Evolutionary conservation across 768 basidiomycete species (phyloP).

Genomic region (Rhodosporidiobolus sp.): DNA sequence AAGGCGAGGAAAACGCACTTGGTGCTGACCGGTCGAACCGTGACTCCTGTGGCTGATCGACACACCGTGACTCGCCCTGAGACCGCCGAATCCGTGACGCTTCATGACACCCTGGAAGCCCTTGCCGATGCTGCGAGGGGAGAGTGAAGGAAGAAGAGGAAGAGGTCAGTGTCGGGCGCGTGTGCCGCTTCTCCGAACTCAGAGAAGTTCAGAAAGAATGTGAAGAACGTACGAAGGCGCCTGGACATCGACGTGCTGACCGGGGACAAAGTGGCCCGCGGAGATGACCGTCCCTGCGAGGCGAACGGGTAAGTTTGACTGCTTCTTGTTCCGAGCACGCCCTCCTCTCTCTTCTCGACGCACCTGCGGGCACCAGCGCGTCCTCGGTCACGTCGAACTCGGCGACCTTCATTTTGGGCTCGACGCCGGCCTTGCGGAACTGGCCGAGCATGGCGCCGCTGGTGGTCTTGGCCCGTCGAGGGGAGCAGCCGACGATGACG

Average conservation of each 20-base stretch:
- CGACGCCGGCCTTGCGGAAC: constrained; percentile 74
- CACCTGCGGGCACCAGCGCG: constrained; percentile 84
- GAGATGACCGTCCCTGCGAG: constrained; percentile 75
- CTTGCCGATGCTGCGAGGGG: constrained; percentile 77
- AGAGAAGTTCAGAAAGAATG: too few species aligned
- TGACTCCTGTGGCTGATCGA: constrained; percentile 88
- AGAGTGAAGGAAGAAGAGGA: not conserved
- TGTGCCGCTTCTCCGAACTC: too few species aligned
- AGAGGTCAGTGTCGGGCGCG: too few species aligned
- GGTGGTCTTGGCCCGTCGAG: constrained; percentile 65
- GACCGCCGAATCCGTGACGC: constrained; percentile 85
- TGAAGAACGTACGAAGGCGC: constrained; percentile 78
- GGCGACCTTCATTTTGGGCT: constrained; percentile 76
- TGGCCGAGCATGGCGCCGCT: constrained; percentile 75
- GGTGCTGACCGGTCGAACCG: constrained; percentile 91
- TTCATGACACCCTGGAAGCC: constrained; percentile 98
- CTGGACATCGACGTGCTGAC: constrained; percentile 88
- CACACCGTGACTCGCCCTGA: constrained; percentile 91
- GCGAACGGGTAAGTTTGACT: not conserved
- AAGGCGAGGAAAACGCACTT: constrained; percentile 57
- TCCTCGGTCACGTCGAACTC: constrained; percentile 87
- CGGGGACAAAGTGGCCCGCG: constrained; percentile 92
- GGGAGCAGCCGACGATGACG: constrained; percentile 86
- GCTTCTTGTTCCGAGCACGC: not conserved
- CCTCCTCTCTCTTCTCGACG: too few species aligned